Percentiles rank a stretch among this genome's conserved stretches.
Conservation (phyloP, 73 alveolate genomes). For the Breviolum minutum region DNA sequence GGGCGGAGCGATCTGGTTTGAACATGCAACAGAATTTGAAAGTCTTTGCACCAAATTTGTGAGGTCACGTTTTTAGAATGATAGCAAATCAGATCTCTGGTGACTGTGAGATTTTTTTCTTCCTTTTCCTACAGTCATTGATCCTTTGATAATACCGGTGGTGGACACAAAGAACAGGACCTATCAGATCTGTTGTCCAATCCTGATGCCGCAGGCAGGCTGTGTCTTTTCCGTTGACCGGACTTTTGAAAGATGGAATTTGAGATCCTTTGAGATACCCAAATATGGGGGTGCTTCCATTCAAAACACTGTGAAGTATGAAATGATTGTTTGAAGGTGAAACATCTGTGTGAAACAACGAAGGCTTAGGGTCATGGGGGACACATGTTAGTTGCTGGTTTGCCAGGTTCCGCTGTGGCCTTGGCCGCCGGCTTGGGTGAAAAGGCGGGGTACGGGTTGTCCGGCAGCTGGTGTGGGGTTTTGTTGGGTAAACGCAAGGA, state of each 20-base stretch:
- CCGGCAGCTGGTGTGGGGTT: too few relatives aligned
- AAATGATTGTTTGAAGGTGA: too few relatives aligned
- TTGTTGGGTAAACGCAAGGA: too few relatives aligned
- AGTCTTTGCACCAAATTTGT: background rate
- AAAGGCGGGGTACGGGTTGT: too few relatives aligned
- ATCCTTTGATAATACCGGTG: too few relatives aligned
- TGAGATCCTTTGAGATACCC: too few relatives aligned
- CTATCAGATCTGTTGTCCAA: slow-evolving; percentile 43
- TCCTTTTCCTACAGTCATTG: too few relatives aligned
- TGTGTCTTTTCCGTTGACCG: too few relatives aligned
- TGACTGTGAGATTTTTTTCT: background rate
- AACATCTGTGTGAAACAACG: too few relatives aligned
- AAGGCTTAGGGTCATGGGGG: background rate
- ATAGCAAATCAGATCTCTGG: background rate
- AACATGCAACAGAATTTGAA: background rate
- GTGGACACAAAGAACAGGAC: background rate
- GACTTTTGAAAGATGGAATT: too few relatives aligned
- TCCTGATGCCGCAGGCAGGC: slow-evolving; percentile 29
- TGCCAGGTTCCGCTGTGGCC: slow-evolving; percentile 52
- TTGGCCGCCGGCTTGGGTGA: slow-evolving; percentile 70
- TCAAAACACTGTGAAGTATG: too few relatives aligned
- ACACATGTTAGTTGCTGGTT: background rate
- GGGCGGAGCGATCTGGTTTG: background rate
- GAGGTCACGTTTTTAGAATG: background rate
- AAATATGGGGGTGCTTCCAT: too few relatives aligned